Conservation (phyloP, 495 filamentous ascomycete species). For the Clohesyomyces aquaticus region DNA sequence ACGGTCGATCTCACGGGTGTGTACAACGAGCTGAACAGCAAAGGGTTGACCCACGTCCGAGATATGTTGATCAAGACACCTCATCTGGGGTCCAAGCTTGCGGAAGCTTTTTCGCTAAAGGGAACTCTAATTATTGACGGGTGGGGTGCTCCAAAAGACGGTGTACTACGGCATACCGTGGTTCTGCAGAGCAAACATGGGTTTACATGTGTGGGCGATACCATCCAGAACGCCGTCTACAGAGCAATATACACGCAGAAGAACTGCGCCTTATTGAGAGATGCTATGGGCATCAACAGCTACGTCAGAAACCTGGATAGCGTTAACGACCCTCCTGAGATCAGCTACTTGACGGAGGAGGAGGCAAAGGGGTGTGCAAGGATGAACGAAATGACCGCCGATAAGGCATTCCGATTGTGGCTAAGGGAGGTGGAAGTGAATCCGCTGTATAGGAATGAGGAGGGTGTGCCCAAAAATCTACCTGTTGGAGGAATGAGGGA, state of each 20-base stretch:
- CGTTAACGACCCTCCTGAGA: conserved; percentile 28
- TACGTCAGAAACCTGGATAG: too few relatives aligned
- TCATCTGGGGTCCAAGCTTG: conserved; percentile 45
- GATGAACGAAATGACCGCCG: conserved; percentile 31
- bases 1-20: conserved; percentile 47
- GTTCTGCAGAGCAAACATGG: conserved; percentile 57
- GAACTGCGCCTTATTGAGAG: conserved; percentile 52
- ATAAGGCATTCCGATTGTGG: conserved; percentile 45
- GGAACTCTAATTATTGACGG: too few relatives aligned
- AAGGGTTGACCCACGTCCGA: conserved; percentile 12
- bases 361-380: conserved; percentile 41
- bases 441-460: conserved; percentile 43
- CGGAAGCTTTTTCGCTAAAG: conserved; percentile 23
- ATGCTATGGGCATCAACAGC: conserved; percentile 30
- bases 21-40: conserved; percentile 18
- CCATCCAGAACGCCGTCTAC: conserved; percentile 50
- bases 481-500: conserved; percentile 22
- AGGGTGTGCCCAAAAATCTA: conserved; percentile 12
- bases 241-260: conserved; percentile 53
- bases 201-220: conserved; percentile 49
- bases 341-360: conserved; percentile 42
- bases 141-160: too few relatives aligned
- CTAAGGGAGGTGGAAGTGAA: conserved; percentile 41
- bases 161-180: too few relatives aligned
- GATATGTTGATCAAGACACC: conserved; percentile 53